Percentiles rank a stretch among this genome's conserved stretches.
Conservation (phyloP, 176 grass and related monocot species). For the Carex kokanica region DNA sequence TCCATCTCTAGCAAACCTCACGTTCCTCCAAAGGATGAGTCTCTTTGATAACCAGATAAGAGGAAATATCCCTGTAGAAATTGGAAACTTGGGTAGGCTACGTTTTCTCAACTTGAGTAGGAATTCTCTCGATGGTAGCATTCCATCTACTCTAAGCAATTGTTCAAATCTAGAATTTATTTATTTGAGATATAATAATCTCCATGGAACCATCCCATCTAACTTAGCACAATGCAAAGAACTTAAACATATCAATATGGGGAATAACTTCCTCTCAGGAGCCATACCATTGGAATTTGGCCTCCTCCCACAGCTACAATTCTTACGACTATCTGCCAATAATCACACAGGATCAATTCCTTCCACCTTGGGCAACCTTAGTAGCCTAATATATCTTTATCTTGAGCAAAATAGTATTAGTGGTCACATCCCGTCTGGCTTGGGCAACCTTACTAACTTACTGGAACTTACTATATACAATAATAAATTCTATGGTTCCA, state of each 20-base stretch:
- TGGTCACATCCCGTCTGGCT: conserved; percentile 6
- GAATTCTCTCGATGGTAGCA: too few relatives aligned
- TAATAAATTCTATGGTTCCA: too few relatives aligned
- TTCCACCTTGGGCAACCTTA: conserved; percentile 32
- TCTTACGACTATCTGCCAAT: not conserved
- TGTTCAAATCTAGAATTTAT: too few relatives aligned
- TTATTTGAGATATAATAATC: conserved; percentile 9
- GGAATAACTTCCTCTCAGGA: conserved; percentile 21
- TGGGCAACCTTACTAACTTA: too few relatives aligned
- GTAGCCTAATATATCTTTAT: not conserved
- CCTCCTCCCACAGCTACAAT: not conserved
- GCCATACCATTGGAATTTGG: not conserved
- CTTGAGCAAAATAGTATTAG: conserved; percentile 15
- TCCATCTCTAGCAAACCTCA: too few relatives aligned
- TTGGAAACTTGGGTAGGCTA: too few relatives aligned
- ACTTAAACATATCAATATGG: not conserved
- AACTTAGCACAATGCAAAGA: conserved; percentile 20
- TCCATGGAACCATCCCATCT: conserved; percentile 23
- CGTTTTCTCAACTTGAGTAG: too few relatives aligned
- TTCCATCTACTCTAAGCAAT: too few relatives aligned
- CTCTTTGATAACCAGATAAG: too few relatives aligned
- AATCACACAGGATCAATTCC: conserved; percentile 24
- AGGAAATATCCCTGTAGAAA: too few relatives aligned
- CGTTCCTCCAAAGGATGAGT: too few relatives aligned
- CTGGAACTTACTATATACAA: too few relatives aligned